Evolutionary conservation across 73 alveolate species (phyloP).

Genomic region (Tetrahymena elliotti): DNA sequence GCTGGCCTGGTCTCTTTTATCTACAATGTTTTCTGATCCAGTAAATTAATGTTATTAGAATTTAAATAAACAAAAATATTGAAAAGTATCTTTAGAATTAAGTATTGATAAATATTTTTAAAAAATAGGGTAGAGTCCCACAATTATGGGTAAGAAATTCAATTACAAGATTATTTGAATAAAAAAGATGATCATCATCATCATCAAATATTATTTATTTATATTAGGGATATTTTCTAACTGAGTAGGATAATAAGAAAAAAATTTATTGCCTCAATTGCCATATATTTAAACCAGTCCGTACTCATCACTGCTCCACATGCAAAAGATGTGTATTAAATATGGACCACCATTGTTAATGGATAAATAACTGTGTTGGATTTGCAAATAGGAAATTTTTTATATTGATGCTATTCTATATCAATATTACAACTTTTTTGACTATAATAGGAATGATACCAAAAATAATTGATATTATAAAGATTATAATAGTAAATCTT

Average conservation of each 20-base stretch:
- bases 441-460: constrained; percentile 21
- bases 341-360: constrained; percentile 97
- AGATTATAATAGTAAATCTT: neutral
- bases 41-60: constrained; percentile 3
- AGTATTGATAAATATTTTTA: neutral
- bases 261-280: constrained; percentile 89
- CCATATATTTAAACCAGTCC: constrained; percentile 89
- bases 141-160: constrained; percentile 10
- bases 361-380: constrained; percentile 95
- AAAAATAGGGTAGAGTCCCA: constrained; percentile 77
- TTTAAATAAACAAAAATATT: neutral
- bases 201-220: no score
- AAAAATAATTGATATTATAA: neutral
- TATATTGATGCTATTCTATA: constrained; percentile 74
- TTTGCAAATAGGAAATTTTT: constrained; percentile 87
- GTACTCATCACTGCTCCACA: constrained; percentile 86
- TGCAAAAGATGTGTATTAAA: constrained; percentile 94
- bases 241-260: constrained; percentile 80
- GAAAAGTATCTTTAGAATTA: neutral
- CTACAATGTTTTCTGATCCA: constrained; percentile 91
- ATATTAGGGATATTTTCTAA: constrained; percentile 86
- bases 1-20: constrained; percentile 79
- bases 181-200: neutral
- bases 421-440: constrained; percentile 43
- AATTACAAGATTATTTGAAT: no score